These are phyloP conservation scores for Tephrocybe sp. DNA, from an alignment of 768 basidiomycete genomes.

Conservation along the genomic window DNA sequence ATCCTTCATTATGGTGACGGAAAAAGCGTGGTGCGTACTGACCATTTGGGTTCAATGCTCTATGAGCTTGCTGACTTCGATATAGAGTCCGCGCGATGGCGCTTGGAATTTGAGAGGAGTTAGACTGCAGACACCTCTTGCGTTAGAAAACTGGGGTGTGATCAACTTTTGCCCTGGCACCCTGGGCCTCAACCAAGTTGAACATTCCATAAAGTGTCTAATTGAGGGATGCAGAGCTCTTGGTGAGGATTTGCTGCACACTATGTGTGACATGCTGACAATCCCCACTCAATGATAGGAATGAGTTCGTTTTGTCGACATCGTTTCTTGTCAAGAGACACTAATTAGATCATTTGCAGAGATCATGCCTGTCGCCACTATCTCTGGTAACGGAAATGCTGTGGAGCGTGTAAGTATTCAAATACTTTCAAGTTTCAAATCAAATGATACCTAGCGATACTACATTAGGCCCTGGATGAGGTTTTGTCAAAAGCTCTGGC, in stretches of 20 bases:
- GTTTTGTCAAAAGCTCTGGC: slow-evolving; percentile 10
- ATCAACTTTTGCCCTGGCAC: slow-evolving; percentile 5
- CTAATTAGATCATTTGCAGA: slow-evolving; percentile 1
- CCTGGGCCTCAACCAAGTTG: not conserved
- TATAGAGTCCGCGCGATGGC: slow-evolving; percentile 19
- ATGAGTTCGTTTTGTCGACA: slow-evolving; percentile 8
- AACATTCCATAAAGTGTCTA: slow-evolving; percentile 7
- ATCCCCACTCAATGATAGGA: slow-evolving; percentile 2
- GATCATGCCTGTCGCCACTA: not conserved
- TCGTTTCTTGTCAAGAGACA: not conserved
- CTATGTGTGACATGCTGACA: not conserved
- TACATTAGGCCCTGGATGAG: slow-evolving; percentile 3
- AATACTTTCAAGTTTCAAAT: not conserved
- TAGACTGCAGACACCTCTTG: slow-evolving; percentile 13
- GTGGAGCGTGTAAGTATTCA: slow-evolving; percentile 8
- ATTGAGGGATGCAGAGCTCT: slow-evolving; percentile 1
- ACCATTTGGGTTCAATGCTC: not conserved
- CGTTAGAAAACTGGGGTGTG: slow-evolving; percentile 19
- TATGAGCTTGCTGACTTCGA: not conserved
- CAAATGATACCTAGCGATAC: not conserved
- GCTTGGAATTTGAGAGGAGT: slow-evolving; percentile 25
- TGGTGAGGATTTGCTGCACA: not conserved
- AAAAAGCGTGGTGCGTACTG: not conserved
- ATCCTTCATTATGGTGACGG: slow-evolving; percentile 13
- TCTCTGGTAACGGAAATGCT: slow-evolving; percentile 6